A percentile compares a stretch with the other conserved stretches of the same genome.
These are phyloP conservation scores for Pistacia integerrima DNA, from an alignment of 345 rosid genomes.

Conservation along the genomic window DNA sequence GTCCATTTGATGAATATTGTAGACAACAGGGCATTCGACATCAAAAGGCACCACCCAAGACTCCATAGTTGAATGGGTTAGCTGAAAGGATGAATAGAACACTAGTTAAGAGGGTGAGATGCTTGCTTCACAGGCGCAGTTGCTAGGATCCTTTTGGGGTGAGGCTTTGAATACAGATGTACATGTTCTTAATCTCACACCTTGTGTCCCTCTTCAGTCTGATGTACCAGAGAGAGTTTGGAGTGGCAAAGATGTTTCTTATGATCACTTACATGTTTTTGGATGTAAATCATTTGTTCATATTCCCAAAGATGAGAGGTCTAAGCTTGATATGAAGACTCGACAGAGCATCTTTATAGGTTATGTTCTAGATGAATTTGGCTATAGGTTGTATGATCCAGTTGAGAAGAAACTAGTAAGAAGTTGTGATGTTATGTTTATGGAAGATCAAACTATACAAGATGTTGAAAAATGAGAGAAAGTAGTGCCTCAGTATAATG, in stretches of 20 bases:
- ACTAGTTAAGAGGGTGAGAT: background rate
- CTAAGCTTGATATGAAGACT: background rate
- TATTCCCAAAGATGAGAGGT: background rate
- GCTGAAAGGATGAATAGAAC: constrained; percentile 2
- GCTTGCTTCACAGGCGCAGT: background rate
- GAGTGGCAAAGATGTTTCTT: background rate
- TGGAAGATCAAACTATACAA: too few species aligned
- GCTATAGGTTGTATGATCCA: too few species aligned
- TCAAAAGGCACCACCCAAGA: background rate
- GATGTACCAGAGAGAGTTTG: background rate
- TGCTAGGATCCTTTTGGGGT: background rate
- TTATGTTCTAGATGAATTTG: background rate
- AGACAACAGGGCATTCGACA: background rate
- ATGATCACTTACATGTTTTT: background rate
- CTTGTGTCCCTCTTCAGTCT: background rate
- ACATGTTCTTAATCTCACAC: background rate
- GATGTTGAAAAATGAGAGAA: too few species aligned
- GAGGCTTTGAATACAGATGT: background rate
- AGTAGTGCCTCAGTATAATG: too few species aligned
- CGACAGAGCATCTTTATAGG: background rate
- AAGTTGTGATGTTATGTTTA: too few species aligned
- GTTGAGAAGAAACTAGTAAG: too few species aligned
- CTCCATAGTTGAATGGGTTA: background rate
- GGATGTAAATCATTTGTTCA: background rate
- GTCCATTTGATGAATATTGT: background rate